These are phyloP conservation scores for Pythium volutum DNA, from an alignment of 352 stramenopile species.

Conservation along the genomic window DNA sequence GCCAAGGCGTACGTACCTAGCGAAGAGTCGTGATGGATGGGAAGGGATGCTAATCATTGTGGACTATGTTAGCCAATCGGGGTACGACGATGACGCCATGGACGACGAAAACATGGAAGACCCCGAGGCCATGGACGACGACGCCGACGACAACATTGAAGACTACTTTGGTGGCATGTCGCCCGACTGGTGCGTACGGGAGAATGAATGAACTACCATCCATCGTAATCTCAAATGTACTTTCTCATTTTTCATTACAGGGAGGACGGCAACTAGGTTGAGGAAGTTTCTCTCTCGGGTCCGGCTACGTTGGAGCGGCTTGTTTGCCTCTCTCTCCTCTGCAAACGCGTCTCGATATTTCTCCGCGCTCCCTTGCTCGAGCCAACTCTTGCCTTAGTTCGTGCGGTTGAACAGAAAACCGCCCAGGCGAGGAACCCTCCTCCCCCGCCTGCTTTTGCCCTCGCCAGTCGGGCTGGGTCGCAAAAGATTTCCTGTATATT, in stretches of 20 bases:
- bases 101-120: slow-evolving; percentile 85
- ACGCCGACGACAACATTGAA: slow-evolving; percentile 73
- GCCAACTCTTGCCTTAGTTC: slow-evolving; percentile 5
- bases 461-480: slow-evolving; percentile 6
- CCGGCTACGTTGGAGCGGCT: not conserved
- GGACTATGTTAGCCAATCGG: slow-evolving; percentile 17
- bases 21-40: not conserved
- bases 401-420: slow-evolving; percentile 1
- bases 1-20: slow-evolving; percentile 65
- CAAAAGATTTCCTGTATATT: slow-evolving; percentile 8
- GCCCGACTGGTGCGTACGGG: slow-evolving; percentile 62
- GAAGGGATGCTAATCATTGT: not conserved
- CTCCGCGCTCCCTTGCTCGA: not conserved
- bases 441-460: slow-evolving; percentile 1
- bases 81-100: slow-evolving; percentile 43
- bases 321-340: too few relatives aligned
- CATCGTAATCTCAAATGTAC: not conserved
- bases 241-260: not conserved
- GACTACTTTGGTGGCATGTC: slow-evolving; percentile 88
- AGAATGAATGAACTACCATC: too few relatives aligned
- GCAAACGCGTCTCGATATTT: not conserved
- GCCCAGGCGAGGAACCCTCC: not conserved
- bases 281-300: not conserved
- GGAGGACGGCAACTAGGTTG: slow-evolving; percentile 27
- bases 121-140: slow-evolving; percentile 58